A percentile compares a stretch with the other conserved stretches of the same genome.
phyloP scores from a whole-genome alignment of 352 stramenopile genomes.

The Halophytophthora polymorphica region DNA sequence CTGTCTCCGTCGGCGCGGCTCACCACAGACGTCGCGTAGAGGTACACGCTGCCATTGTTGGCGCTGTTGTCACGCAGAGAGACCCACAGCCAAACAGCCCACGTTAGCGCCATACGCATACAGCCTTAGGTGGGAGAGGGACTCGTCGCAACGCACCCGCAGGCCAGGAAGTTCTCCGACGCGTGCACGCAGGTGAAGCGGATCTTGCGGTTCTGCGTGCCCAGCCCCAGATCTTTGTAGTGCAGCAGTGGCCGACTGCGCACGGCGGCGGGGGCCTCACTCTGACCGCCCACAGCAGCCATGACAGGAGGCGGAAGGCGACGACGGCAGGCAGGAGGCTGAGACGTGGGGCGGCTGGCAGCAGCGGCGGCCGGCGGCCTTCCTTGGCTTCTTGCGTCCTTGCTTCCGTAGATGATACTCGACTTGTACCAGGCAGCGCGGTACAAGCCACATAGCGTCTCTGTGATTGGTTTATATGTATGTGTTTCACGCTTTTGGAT shows the following conservation, averaged over 20 bases:
- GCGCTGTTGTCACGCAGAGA: constrained; percentile 27
- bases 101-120: not conserved
- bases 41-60: constrained; percentile 78
- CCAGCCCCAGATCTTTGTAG: constrained; percentile 63
- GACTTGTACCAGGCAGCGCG: too few relatives aligned
- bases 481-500: too few relatives aligned
- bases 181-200: constrained; percentile 81
- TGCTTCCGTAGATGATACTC: too few relatives aligned
- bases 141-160: too few relatives aligned
- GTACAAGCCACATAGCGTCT: too few relatives aligned
- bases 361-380: too few relatives aligned
- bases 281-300: constrained; percentile 15
- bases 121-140: constrained; percentile 15
- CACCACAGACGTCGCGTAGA: constrained; percentile 68
- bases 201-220: constrained; percentile 58
- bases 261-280: constrained; percentile 5
- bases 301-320: constrained; percentile 11
- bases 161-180: constrained; percentile 84
- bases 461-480: too few relatives aligned
- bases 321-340: too few relatives aligned
- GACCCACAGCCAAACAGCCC: not conserved
- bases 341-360: too few relatives aligned
- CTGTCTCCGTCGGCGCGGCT: constrained; percentile 30
- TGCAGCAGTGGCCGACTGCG: constrained; percentile 64
- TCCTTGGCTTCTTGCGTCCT: too few relatives aligned